Evolutionary conservation across 345 rosid genomes (phyloP).

Genomic region (Kernera saxatilis): DNA sequence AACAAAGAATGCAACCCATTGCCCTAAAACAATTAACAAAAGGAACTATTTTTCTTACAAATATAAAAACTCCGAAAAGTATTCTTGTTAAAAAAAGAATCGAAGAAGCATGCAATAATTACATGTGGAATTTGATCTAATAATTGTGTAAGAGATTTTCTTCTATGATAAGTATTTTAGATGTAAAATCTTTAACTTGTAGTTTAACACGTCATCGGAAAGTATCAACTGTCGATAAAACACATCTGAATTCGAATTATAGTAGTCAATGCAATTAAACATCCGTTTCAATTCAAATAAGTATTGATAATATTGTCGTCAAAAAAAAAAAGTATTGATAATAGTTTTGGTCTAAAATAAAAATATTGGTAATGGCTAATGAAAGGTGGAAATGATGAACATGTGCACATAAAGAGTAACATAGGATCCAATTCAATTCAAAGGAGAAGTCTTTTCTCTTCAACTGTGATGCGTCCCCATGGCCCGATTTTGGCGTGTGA

Average conservation of each 20-base stretch:
- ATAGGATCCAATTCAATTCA: conserved; percentile 29
- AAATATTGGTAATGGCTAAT: neutral
- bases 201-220: neutral
- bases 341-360: neutral
- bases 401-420: conserved; percentile 14
- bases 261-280: neutral
- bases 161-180: neutral
- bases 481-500: conserved; percentile 27
- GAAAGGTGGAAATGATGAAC: conserved; percentile 2
- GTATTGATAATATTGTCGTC: neutral
- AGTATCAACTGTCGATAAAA: neutral
- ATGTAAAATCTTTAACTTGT: neutral
- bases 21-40: too few species aligned
- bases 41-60: too few species aligned
- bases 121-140: neutral
- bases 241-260: neutral
- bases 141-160: neutral
- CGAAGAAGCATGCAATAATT: neutral
- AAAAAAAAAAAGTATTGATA: neutral
- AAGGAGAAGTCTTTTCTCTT: conserved; percentile 28
- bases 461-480: conserved; percentile 27
- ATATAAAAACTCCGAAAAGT: too few species aligned
- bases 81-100: too few species aligned
- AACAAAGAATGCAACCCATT: too few species aligned
- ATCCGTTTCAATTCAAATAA: neutral